Evolutionary conservation across 179 eudicot species (phyloP).

Genomic region (Patellifolia procumbens): DNA sequence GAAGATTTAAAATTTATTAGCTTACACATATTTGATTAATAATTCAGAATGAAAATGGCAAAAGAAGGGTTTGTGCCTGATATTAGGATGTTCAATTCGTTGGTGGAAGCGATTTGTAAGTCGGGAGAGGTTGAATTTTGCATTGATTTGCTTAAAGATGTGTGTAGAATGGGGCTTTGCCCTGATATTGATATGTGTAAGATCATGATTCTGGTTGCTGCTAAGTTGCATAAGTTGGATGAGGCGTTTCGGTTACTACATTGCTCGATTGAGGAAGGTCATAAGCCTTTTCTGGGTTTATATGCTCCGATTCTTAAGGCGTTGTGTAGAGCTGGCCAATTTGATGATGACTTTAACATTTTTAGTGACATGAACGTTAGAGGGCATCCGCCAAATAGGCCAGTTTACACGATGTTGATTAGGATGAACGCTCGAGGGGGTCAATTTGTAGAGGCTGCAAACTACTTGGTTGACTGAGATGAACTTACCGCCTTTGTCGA

Average conservation of each 20-base stretch:
- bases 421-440: conserved; percentile 91
- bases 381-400: conserved; percentile 88
- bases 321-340: conserved; percentile 73
- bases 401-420: conserved; percentile 86
- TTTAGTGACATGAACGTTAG: conserved; percentile 88
- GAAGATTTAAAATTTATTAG: too few relatives aligned
- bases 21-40: too few relatives aligned
- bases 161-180: conserved; percentile 66
- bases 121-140: conserved; percentile 78
- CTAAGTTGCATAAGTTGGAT: conserved; percentile 63
- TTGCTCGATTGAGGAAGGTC: conserved; percentile 84
- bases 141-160: conserved; percentile 62
- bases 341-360: conserved; percentile 89
- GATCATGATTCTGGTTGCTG: conserved; percentile 64
- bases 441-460: conserved; percentile 84
- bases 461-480: conserved; percentile 89
- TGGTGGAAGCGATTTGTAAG: conserved; percentile 67
- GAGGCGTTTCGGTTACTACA: conserved; percentile 78
- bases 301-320: conserved; percentile 90
- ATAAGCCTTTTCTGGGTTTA: conserved; percentile 83
- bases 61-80: conserved; percentile 88
- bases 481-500: conserved; percentile 63
- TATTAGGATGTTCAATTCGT: conserved; percentile 72
- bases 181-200: conserved; percentile 80
- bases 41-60: too few relatives aligned